Percentiles rank a stretch among this genome's conserved stretches.
These are phyloP conservation scores for Thielaviopsis punctulata DNA, from an alignment of 2,329 filamentous ascomycete genomes.

Conservation along the genomic window DNA sequence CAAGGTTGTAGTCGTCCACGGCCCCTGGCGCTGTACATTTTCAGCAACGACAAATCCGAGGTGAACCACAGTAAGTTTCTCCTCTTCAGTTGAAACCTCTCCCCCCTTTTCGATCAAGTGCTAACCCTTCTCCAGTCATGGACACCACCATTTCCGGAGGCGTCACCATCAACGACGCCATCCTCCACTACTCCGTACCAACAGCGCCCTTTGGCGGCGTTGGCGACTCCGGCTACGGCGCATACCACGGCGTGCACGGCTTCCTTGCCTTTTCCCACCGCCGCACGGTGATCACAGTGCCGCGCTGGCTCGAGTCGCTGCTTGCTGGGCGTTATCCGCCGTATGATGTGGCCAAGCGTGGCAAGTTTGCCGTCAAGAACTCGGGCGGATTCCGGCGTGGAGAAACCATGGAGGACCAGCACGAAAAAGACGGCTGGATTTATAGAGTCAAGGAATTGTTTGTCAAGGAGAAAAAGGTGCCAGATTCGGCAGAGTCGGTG, in stretches of 20 bases:
- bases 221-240: constrained; percentile 29
- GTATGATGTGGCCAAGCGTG: constrained; percentile 10
- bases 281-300: constrained; percentile 22
- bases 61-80: constrained; percentile 17
- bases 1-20: constrained; percentile 17
- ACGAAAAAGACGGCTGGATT: not conserved
- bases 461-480: not conserved
- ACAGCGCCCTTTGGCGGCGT: constrained; percentile 32
- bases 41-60: constrained; percentile 21
- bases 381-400: not conserved
- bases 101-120: not conserved
- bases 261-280: constrained; percentile 27
- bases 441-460: not conserved
- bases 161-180: constrained; percentile 32
- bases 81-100: not conserved
- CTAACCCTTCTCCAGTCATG: constrained; percentile 15
- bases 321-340: constrained; percentile 14
- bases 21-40: constrained; percentile 26
- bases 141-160: constrained; percentile 28
- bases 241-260: constrained; percentile 31
- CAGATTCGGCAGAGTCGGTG: not conserved
- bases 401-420: constrained; percentile 2
- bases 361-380: not conserved
- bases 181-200: constrained; percentile 26
- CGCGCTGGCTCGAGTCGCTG: constrained; percentile 18